Evolutionary conservation across 306 rosid genomes (phyloP), one percentile per base, ranked within the genome.

Genomic region (Cotoneaster glaucophyllus): DNA sequence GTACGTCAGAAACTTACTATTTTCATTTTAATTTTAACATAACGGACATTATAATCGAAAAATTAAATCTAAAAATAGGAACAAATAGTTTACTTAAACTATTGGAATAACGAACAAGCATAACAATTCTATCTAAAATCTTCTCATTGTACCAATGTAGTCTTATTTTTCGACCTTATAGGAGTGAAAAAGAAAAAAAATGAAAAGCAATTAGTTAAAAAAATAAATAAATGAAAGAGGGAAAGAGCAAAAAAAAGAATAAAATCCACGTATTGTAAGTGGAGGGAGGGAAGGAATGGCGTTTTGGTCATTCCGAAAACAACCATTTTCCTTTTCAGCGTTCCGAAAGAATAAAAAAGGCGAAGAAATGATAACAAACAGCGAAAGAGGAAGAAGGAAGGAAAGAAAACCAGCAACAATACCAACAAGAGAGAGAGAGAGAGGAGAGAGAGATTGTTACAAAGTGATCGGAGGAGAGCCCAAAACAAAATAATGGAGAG

Each of bases 371-470:
- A 78, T n/a, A 71, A 57, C 61, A 78, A 52, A 64, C 57, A 18
- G 21, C 73, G n/a, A 72, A 78, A 64, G 67, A 69, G 67, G 59
- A 58, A 70, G 80, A 74, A 26, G 58, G 67, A 28, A 66, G 31
- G 80, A 78, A 26, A 28, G 64, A 25, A 62, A 57, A 6, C 11
- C 67, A 29, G 67, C 9, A 26, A 26, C 25, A 10, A 25, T 3
- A 10, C 12, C 11, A n/a, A 24, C 64, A 45, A 39, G 43, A 39
- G 43, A 39, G 71, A 48, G 6, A 32, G 37, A 4, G 3, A 39
- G 43, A 39, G 11, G 10, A 8, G 43, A 39, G 41, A 29, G 31
- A 58, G 65, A 79, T 39, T 39, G 43, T 8, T 34, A 44, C 41
- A 24, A 54, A 29, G 57, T 5, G 21, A 56, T 43, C 54, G 25